Percentiles rank a stretch among this genome's conserved stretches.
Evolutionary conservation across 768 basidiomycete genomes (phyloP).

Genomic region (Psilocybe tampanensis): DNA sequence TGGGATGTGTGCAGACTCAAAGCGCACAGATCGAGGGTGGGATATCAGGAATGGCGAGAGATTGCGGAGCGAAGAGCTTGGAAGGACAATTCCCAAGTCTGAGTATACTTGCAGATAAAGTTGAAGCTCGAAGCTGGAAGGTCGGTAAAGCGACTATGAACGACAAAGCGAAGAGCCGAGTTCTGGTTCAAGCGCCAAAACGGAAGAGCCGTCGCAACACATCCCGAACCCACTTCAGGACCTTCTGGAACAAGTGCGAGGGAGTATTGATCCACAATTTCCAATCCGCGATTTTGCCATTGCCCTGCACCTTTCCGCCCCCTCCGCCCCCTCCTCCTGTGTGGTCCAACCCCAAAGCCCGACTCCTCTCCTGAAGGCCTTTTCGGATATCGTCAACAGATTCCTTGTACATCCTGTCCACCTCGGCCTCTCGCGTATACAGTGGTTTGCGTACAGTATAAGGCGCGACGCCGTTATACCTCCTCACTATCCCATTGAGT

Average conservation of each 20-base stretch:
- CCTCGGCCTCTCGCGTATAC: constrained; percentile 57
- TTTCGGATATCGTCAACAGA: constrained; percentile 54
- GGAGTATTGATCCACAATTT: neutral
- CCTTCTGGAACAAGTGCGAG: neutral
- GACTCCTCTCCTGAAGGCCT: constrained; percentile 21
- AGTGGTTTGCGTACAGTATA: constrained; percentile 73
- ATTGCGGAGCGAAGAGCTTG: no score
- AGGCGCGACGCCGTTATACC: constrained; percentile 81
- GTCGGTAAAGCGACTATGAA: no score
- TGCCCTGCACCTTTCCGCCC: neutral
- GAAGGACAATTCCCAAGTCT: no score
- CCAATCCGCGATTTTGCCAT: neutral
- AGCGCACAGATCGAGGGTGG: no score
- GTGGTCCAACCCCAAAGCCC: neutral
- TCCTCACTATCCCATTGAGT: constrained; percentile 73
- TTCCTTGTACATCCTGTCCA: constrained; percentile 53
- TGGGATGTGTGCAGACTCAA: no score
- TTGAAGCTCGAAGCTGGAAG: no score
- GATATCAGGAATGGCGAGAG: no score
- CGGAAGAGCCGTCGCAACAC: constrained; percentile 12
- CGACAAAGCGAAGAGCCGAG: no score
- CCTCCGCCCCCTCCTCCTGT: constrained; percentile 7
- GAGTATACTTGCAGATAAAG: no score
- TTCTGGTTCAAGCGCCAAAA: neutral
- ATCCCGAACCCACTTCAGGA: constrained; percentile 9